A percentile compares a stretch with the other conserved stretches of the same genome.
Conservation (phyloP, 257 asterid species). For the Vinca minor region DNA sequence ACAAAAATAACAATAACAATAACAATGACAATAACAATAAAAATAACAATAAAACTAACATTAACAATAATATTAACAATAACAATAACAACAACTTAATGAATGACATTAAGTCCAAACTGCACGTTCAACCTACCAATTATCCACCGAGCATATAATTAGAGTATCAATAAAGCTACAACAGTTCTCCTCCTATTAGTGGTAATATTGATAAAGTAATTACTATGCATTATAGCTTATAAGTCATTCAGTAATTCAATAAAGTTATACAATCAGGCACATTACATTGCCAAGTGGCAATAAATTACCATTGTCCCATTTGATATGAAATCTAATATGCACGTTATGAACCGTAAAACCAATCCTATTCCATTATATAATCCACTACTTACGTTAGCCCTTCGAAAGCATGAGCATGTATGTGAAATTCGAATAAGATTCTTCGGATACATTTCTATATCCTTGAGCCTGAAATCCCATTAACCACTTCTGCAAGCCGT, state of each 20-base stretch:
- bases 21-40: too few species aligned
- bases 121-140: neutral
- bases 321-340: neutral
- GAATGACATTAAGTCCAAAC: too few species aligned
- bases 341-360: neutral
- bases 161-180: too few species aligned
- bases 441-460: neutral
- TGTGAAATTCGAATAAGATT: neutral
- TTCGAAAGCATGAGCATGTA: too few species aligned
- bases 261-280: neutral
- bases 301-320: neutral
- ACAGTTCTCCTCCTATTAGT: neutral
- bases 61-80: too few species aligned
- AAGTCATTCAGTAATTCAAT: neutral
- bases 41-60: too few species aligned
- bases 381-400: too few species aligned
- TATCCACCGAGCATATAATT: neutral
- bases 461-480: neutral
- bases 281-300: neutral
- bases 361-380: neutral
- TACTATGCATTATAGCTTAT: neutral
- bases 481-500: too few species aligned
- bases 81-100: too few species aligned
- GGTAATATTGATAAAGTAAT: neutral
- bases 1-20: too few species aligned